Evolutionary conservation across 140 eudicot genomes (phyloP).

Genomic region (Stevia rebaudiana): DNA sequence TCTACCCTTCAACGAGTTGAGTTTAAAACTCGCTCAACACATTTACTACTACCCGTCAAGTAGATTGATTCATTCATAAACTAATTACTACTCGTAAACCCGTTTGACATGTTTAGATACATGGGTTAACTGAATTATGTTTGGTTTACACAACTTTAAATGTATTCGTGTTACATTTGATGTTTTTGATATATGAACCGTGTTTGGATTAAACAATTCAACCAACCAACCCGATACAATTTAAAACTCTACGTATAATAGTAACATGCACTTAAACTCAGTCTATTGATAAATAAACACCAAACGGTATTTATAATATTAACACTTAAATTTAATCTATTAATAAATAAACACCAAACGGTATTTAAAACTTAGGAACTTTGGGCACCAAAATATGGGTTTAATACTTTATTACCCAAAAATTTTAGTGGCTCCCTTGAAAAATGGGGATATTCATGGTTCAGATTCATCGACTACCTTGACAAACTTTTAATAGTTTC

Average conservation of each 20-base stretch:
- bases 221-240: too few species aligned
- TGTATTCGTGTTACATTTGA: too few species aligned
- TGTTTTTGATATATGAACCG: too few species aligned
- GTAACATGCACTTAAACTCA: background rate
- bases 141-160: too few species aligned
- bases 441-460: constrained; percentile 24
- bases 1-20: too few species aligned
- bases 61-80: too few species aligned
- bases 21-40: too few species aligned
- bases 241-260: background rate
- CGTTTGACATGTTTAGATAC: too few species aligned
- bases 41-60: too few species aligned
- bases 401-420: constrained; percentile 7
- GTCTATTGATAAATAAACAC: background rate
- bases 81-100: too few species aligned
- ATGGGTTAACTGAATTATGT: too few species aligned
- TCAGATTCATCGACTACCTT: constrained; percentile 22
- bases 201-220: too few species aligned
- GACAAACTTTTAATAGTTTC: constrained; percentile 25
- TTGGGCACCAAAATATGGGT: constrained; percentile 15
- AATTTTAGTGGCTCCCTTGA: constrained; percentile 17
- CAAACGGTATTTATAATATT: background rate
- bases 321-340: background rate
- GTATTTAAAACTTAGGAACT: background rate
- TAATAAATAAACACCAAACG: background rate